phyloP scores from a whole-genome alignment of 148 eudicot genomes.

The Rhododendron ferrugineum region DNA sequence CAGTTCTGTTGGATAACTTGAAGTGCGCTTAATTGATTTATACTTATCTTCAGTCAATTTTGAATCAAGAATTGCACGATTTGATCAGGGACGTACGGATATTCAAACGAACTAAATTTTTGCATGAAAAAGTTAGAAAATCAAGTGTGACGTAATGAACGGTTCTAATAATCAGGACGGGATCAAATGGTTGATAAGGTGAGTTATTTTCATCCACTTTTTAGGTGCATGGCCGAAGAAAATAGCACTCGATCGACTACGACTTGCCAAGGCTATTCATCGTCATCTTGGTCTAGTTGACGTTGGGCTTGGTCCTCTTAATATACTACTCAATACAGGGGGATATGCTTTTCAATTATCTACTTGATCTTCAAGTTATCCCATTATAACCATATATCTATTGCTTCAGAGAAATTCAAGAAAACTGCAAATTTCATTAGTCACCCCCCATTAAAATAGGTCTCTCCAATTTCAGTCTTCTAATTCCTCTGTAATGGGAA shows the following conservation, averaged over 20 bases:
- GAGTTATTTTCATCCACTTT: background rate
- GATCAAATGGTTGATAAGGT: background rate
- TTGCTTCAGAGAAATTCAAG: background rate
- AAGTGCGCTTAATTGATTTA: background rate
- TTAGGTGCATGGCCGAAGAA: background rate
- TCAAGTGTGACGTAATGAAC: background rate
- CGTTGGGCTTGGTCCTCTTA: background rate
- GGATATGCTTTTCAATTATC: background rate
- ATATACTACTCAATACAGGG: background rate
- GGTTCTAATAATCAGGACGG: background rate
- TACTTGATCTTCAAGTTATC: background rate
- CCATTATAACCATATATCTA: background rate
- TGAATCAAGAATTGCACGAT: background rate
- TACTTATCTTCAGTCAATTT: background rate
- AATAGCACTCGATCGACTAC: too few relatives aligned
- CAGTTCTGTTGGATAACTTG: background rate
- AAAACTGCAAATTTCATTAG: background rate
- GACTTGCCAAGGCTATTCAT: background rate
- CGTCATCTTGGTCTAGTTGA: background rate
- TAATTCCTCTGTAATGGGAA: background rate
- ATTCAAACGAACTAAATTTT: background rate
- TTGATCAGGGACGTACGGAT: too few relatives aligned
- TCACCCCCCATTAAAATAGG: background rate
- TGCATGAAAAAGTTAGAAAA: background rate
- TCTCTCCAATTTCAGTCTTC: background rate